A percentile compares a stretch with the other conserved stretches of the same genome.
Evolutionary conservation across 2,329 filamentous ascomycete species (phyloP).

Genomic region (Monascus ruber): DNA sequence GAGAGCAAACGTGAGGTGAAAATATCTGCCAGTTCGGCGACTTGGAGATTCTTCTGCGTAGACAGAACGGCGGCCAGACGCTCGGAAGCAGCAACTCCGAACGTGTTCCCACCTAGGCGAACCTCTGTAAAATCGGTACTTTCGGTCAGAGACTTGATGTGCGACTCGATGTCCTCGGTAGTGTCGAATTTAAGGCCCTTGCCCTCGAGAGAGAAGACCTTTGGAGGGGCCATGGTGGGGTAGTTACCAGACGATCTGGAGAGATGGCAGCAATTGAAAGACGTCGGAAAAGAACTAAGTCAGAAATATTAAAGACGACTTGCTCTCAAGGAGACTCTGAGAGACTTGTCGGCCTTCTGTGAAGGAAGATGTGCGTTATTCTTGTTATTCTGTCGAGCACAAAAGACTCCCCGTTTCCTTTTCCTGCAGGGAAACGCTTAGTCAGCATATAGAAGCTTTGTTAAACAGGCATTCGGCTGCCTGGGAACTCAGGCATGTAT

Average conservation of each 20-base stretch:
- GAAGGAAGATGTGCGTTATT: no score
- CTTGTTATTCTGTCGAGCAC: no score
- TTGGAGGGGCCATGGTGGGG: constrained; percentile 42
- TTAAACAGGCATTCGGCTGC: no score
- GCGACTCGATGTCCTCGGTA: constrained; percentile 71
- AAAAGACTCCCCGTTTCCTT: no score
- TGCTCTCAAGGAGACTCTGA: no score
- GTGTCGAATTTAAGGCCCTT: constrained; percentile 87
- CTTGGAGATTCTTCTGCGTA: constrained; percentile 69
- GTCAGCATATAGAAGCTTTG: no score
- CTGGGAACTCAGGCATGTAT: no score
- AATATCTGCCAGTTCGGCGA: constrained; percentile 90
- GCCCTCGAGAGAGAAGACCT: constrained; percentile 75
- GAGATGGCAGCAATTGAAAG: not conserved
- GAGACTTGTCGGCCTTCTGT: no score
- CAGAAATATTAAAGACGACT: no score
- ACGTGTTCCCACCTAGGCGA: constrained; percentile 76
- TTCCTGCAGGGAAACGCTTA: no score
- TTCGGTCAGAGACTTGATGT: constrained; percentile 63
- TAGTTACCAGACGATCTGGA: constrained; percentile 9
- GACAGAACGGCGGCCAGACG: constrained; percentile 71
- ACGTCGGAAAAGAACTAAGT: not conserved
- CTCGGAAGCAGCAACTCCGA: constrained; percentile 80
- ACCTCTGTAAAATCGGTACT: constrained; percentile 67
- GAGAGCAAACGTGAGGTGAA: constrained; percentile 88